Base-by-base conservation (phyloP, 345 rosid genomes). In the Eucalyptus cloeziana region DNA sequence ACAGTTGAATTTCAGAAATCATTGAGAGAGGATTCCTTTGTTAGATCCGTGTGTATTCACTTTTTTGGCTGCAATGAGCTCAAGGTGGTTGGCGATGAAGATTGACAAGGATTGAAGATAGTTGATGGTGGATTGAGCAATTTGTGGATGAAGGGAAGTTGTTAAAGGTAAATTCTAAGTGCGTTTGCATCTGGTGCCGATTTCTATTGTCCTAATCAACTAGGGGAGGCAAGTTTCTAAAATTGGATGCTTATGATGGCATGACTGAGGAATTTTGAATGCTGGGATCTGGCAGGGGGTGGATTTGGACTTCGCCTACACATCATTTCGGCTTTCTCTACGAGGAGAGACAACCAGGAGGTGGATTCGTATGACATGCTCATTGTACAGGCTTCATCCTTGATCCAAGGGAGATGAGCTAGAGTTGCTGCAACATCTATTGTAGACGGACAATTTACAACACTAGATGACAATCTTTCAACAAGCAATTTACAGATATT, bases 301-400 rank as follows among this genome's bases (percentile, higher is more conserved):
- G 64, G 99, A 98, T 91, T 93, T 98, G 92, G 99, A 98, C 81
- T 96, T 93, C 88, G 99, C 99, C 52, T 97, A 92, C 90, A 95
- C 92, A 98, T 98, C 91, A 97, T 98, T 89, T 98, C 99, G 27
- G 97, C 98, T 30, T 98, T 98, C 92, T 96, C 99, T 44, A 93
- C 97, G 8, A 90, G 97, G 91, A 94, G 96, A 89, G 97, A 96
- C 90, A 91, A 97, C 67, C 96, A 97, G 92, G 99, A 97, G 92
- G 98, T 96, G 5, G 98, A 96, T 89, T 98, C 96, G 69, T 94
- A 92, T 92, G 97, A 98, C 89, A 93, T 97, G 94, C 98, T 96
- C 33, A 91, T 95, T 87, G 92, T 92, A 85, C 98, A 97, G 87
- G 96, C 94, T 89, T 97, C 99, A 54, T 90, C 96, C 90, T 94